Conservation (phyloP, 2,329 filamentous ascomycete genomes). For the Colletotrichum horii region DNA sequence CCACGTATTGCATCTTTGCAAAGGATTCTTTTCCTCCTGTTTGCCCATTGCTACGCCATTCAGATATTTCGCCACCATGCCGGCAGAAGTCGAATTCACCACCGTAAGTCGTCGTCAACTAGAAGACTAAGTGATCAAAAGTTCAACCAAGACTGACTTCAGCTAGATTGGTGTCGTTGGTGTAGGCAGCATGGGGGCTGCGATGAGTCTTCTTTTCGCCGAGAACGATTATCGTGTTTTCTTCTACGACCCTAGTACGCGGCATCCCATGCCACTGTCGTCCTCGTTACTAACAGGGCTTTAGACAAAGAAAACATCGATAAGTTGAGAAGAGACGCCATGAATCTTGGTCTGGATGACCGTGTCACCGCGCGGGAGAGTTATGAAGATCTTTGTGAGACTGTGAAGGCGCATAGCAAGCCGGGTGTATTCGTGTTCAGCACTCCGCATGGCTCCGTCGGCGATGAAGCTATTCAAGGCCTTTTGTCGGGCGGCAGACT, state of each 20-base stretch:
- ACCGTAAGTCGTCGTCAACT: not conserved
- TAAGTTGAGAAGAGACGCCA: constrained; percentile 37
- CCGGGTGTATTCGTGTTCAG: not conserved
- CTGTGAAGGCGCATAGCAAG: not conserved
- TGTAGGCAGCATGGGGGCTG: constrained; percentile 64
- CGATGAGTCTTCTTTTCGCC: constrained; percentile 63
- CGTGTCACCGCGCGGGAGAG: constrained; percentile 30
- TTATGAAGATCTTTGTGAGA: constrained; percentile 35
- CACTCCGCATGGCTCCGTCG: not conserved
- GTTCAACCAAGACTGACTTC: not conserved
- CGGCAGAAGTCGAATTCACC: not conserved
- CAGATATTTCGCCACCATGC: not conserved
- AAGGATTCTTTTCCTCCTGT: not conserved
- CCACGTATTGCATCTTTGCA: not conserved
- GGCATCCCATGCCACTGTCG: not conserved
- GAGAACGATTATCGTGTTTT: constrained; percentile 60
- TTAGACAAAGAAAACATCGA: constrained; percentile 47
- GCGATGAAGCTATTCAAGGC: not conserved
- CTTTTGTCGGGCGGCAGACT: constrained; percentile 35
- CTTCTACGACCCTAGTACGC: constrained; percentile 53
- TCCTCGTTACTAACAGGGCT: not conserved
- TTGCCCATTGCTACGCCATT: not conserved
- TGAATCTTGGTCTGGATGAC: constrained; percentile 30
- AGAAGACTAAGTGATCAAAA: not conserved
- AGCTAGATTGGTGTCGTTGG: constrained; percentile 60